These are phyloP conservation scores for Gastrodia elata DNA, from an alignment of 106 monocot genomes.

Conservation along the genomic window DNA sequence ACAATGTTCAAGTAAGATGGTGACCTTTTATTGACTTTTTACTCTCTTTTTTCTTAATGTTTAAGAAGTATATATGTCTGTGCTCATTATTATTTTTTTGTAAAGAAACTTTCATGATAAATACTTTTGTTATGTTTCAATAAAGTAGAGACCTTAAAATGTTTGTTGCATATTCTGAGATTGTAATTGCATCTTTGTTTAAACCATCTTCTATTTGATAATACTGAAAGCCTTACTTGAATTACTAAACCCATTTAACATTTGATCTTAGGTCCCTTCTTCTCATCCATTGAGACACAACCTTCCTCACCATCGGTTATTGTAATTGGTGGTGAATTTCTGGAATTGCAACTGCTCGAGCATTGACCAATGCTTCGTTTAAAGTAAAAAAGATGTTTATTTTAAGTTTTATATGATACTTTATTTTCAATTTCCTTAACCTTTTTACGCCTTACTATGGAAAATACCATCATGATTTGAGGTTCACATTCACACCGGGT, in stretches of 20 bases:
- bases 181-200: too few species aligned
- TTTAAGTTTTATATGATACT: not conserved
- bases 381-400: slow-evolving; percentile 26
- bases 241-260: not conserved
- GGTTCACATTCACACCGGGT: slow-evolving; percentile 33
- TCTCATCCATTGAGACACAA: slow-evolving; percentile 52
- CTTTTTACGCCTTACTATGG: not conserved
- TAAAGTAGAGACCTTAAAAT: not conserved
- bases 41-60: not conserved
- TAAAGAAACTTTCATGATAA: too few species aligned
- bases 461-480: not conserved
- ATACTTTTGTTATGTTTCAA: too few species aligned
- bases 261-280: slow-evolving; percentile 42
- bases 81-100: not conserved
- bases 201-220: not conserved
- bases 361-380: slow-evolving; percentile 79
- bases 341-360: slow-evolving; percentile 81
- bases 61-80: not conserved
- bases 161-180: not conserved
- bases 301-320: slow-evolving; percentile 60
- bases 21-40: not conserved
- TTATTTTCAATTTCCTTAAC: not conserved
- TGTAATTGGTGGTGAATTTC: slow-evolving; percentile 97
- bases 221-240: not conserved
- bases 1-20: too few species aligned